Conservation (phyloP, 1,139 yeast genomes). For the Wickerhamomyces sp. region DNA sequence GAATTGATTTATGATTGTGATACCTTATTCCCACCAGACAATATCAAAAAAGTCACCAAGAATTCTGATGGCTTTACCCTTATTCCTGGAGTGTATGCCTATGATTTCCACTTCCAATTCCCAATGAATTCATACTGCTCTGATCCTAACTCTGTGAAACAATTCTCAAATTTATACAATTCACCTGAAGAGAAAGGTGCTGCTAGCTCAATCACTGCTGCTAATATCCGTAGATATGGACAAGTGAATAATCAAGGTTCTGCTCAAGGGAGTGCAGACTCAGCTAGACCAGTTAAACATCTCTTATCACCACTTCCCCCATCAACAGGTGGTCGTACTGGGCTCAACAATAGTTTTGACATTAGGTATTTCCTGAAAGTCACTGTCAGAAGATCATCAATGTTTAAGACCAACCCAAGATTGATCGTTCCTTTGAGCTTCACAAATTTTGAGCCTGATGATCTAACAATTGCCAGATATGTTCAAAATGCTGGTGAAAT, state of each 20-base stretch:
- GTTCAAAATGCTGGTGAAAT: not conserved
- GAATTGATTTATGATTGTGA: constrained; percentile 47
- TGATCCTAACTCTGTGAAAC: constrained; percentile 26
- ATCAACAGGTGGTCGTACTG: constrained; percentile 41
- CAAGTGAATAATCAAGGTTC: not conserved
- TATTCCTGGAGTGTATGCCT: constrained; percentile 52
- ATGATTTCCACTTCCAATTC: constrained; percentile 51
- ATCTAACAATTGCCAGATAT: not conserved
- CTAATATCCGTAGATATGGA: constrained; percentile 10
- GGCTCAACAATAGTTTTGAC: constrained; percentile 29
- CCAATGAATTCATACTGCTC: constrained; percentile 50
- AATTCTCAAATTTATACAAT: constrained; percentile 3
- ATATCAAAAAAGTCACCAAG: constrained; percentile 42
- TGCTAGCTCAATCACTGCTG: not conserved
- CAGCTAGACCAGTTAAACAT: constrained; percentile 25
- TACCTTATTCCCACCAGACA: constrained; percentile 55
- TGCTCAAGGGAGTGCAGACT: too few species aligned
- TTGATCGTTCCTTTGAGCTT: constrained; percentile 46
- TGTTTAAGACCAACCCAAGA: constrained; percentile 46
- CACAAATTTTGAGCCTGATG: constrained; percentile 44
- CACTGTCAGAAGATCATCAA: constrained; percentile 52
- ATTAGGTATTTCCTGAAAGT: constrained; percentile 53
- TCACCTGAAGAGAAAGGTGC: constrained; percentile 2
- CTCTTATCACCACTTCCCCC: constrained; percentile 47
- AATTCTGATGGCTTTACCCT: constrained; percentile 48